Evolutionary conservation across 2,329 filamentous ascomycete genomes (phyloP).

Genomic region (Monilinia laxa): DNA sequence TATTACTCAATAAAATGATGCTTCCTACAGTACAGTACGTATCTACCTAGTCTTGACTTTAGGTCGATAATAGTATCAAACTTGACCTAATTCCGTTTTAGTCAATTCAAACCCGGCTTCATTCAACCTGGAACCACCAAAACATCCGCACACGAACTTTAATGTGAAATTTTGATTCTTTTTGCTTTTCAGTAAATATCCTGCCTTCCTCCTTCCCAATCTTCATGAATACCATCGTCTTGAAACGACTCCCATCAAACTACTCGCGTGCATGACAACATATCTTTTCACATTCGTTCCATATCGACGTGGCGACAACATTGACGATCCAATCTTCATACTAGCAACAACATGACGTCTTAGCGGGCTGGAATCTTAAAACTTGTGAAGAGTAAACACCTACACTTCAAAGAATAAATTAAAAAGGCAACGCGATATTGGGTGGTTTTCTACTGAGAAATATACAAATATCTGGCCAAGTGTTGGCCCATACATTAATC

Average conservation of each 20-base stretch:
- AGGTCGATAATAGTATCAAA: conserved; percentile 9
- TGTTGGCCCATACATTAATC: neutral
- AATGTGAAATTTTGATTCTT: conserved; percentile 2
- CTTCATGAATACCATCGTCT: neutral
- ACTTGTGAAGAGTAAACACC: neutral
- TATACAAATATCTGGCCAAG: neutral
- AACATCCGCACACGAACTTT: neutral
- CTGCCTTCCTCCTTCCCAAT: neutral
- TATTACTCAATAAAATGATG: too few species aligned
- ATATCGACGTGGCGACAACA: conserved; percentile 17
- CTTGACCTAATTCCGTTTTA: conserved; percentile 11
- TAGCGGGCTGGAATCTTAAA: neutral
- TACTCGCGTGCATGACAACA: neutral
- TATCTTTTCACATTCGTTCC: neutral
- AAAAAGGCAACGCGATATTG: neutral
- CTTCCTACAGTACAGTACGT: too few species aligned
- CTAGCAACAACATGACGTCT: conserved; percentile 1
- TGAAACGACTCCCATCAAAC: neutral
- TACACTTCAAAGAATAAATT: neutral
- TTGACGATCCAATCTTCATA: neutral
- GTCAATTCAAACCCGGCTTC: conserved; percentile 10
- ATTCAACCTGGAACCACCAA: conserved; percentile 7
- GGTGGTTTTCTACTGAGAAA: neutral
- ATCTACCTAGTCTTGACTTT: neutral
- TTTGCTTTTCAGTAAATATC: neutral